A percentile compares a stretch with the other conserved stretches of the same genome.
These are phyloP conservation scores for Asterella californica DNA, from an alignment of 225 moss, liverwort and hornwort species.

Conservation along the genomic window DNA sequence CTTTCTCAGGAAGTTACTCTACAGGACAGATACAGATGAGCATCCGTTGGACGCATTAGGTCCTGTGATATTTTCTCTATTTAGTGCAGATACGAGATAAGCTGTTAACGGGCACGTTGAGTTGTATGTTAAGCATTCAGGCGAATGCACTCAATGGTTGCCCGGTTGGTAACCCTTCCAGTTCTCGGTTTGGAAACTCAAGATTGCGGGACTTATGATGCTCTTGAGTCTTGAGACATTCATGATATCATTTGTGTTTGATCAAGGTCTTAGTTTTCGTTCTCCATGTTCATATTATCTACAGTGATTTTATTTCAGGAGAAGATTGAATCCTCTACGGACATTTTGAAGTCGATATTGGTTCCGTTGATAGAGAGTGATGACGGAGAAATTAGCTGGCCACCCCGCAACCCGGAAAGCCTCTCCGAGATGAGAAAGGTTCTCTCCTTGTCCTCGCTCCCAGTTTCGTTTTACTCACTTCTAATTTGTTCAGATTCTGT, in stretches of 20 bases:
- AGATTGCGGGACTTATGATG: neutral
- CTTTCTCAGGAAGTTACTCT: neutral
- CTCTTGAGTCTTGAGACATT: too few relatives aligned
- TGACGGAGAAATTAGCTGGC: constrained; percentile 78
- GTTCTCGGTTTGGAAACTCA: neutral
- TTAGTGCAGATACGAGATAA: neutral
- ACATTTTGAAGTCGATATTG: constrained; percentile 75
- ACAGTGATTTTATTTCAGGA: constrained; percentile 47
- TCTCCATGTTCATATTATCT: constrained; percentile 2
- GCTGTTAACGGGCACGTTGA: neutral
- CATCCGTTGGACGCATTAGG: neutral
- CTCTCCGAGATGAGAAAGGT: constrained; percentile 87
- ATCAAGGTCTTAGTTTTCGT: neutral
- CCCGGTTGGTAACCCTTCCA: too few relatives aligned
- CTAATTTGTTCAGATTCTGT: neutral
- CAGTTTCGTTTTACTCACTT: neutral
- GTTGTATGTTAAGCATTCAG: neutral
- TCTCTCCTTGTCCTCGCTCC: neutral
- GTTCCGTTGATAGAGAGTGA: constrained; percentile 66
- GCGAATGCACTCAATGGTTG: neutral
- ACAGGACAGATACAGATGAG: neutral
- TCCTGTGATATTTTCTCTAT: neutral
- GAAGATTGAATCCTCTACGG: constrained; percentile 86
- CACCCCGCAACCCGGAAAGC: constrained; percentile 54
- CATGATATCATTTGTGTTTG: too few relatives aligned